phyloP scores from a whole-genome alignment of 768 basidiomycete genomes.

The Psilocybe tampanensis region DNA sequence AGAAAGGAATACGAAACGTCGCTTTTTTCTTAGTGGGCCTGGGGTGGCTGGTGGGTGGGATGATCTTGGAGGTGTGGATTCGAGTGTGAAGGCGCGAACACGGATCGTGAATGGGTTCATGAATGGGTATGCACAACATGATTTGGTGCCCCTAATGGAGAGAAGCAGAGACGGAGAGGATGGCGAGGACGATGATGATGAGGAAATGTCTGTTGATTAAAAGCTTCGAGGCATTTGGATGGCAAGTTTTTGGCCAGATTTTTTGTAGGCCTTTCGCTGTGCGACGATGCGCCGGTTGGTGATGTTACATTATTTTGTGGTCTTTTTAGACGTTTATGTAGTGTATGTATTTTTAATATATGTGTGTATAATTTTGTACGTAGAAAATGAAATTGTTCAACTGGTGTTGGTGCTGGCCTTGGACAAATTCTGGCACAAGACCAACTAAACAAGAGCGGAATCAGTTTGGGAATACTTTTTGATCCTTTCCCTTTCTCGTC shows the following conservation, averaged over 20 bases:
- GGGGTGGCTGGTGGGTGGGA: conserved; percentile 32
- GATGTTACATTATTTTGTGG: conserved; percentile 1
- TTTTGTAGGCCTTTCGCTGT: neutral
- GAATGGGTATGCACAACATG: conserved; percentile 9
- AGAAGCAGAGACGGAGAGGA: conserved; percentile 16
- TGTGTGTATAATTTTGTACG: neutral
- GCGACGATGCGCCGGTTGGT: neutral
- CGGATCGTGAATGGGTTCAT: conserved; percentile 13
- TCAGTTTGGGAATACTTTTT: too few relatives aligned
- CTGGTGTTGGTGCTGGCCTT: too few relatives aligned
- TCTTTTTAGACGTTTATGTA: neutral
- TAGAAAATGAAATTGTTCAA: neutral
- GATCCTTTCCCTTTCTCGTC: too few relatives aligned
- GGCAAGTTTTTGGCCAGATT: neutral
- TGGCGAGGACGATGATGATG: conserved; percentile 19
- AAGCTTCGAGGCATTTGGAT: too few relatives aligned
- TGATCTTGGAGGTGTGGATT: conserved; percentile 26
- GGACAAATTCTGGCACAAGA: too few relatives aligned
- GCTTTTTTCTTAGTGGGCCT: conserved; percentile 58
- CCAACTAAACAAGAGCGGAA: neutral
- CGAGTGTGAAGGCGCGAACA: conserved; percentile 10
- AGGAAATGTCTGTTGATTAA: conserved; percentile 20
- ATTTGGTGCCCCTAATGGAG: conserved; percentile 19
- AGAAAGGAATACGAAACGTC: conserved; percentile 42
- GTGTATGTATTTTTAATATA: neutral